Conservation (phyloP, 176 grass and related monocot genomes). For the Carex myosuroides region DNA sequence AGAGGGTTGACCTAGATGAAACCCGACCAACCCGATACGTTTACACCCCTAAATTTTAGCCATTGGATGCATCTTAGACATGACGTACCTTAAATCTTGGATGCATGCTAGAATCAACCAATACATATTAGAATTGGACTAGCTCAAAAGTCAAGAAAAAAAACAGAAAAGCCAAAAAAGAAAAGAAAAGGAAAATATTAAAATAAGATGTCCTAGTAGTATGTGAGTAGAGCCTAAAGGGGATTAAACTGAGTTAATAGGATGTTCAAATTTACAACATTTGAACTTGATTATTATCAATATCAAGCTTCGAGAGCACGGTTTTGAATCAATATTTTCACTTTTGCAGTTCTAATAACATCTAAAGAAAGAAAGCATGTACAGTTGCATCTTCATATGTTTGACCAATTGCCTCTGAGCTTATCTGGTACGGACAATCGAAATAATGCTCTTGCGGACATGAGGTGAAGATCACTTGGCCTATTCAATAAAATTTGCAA, state of each 20-base stretch:
- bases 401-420: slow-evolving; percentile 65
- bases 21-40: no score
- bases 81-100: background rate
- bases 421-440: slow-evolving; percentile 92
- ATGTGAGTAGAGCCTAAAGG: background rate
- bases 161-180: background rate
- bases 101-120: background rate
- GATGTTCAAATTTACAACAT: background rate
- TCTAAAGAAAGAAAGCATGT: background rate
- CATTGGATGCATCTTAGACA: background rate
- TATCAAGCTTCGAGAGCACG: background rate
- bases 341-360: background rate
- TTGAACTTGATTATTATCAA: background rate
- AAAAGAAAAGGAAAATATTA: background rate
- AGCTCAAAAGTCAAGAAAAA: background rate
- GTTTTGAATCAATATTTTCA: slow-evolving; percentile 4
- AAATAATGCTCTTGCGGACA: slow-evolving; percentile 95
- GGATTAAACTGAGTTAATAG: background rate
- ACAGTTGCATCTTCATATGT: slow-evolving; percentile 84
- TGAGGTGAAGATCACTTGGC: slow-evolving; percentile 70
- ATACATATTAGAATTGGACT: background rate
- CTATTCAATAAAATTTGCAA: slow-evolving; percentile 33
- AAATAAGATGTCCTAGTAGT: background rate
- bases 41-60: background rate
- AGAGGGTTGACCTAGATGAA: no score